A percentile compares a stretch with the other conserved stretches of the same genome.
Conservation (phyloP, 176 grass and related monocot genomes). For the Eremochloa ophiuroides region DNA sequence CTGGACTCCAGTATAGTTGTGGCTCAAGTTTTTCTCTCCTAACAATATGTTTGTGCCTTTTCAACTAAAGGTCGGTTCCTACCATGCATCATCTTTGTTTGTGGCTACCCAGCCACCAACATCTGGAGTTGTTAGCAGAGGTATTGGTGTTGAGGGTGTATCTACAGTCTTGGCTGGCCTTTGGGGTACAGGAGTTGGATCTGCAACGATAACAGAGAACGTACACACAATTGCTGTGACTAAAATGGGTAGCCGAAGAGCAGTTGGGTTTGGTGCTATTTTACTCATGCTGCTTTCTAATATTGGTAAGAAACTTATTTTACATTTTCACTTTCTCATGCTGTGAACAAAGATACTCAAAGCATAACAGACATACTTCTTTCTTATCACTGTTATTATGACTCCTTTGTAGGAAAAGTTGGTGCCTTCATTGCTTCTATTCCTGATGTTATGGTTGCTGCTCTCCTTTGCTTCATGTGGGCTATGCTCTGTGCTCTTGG, state of each 20-base stretch:
- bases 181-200: constrained; percentile 96
- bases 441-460: constrained; percentile 94
- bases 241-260: constrained; percentile 95
- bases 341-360: background rate
- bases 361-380: background rate
- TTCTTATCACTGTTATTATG: constrained; percentile 25
- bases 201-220: constrained; percentile 85
- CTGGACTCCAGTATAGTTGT: background rate
- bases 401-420: constrained; percentile 70
- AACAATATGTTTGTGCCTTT: constrained; percentile 22
- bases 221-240: constrained; percentile 96
- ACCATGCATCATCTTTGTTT: constrained; percentile 93
- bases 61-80: constrained; percentile 75
- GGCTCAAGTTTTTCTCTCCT: constrained; percentile 1
- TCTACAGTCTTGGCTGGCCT: constrained; percentile 76
- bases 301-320: constrained; percentile 59
- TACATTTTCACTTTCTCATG: background rate
- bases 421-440: constrained; percentile 94
- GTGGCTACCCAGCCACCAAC: constrained; percentile 93
- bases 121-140: constrained; percentile 85
- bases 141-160: constrained; percentile 89
- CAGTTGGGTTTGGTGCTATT: constrained; percentile 84
- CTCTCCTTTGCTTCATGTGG: constrained; percentile 97
- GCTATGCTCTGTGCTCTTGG: constrained; percentile 92
- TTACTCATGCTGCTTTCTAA: constrained; percentile 76